Evolutionary conservation across 2,329 filamentous ascomycete species (phyloP).

Genomic region (Arthrocladium fulminans): DNA sequence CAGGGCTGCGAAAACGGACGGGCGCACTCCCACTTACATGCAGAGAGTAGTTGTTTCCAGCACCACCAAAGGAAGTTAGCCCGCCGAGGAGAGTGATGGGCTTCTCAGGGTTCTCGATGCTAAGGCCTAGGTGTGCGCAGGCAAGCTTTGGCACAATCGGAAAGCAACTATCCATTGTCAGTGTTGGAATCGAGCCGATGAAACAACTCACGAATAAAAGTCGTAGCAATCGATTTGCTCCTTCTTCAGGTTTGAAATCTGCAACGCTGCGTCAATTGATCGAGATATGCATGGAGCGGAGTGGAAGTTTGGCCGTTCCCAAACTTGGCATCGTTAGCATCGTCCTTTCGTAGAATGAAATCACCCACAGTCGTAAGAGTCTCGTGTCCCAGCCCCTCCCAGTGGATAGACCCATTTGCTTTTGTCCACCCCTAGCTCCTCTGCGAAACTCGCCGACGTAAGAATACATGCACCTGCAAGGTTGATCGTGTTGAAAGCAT

Average conservation of each 20-base stretch:
- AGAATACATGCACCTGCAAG: conserved; percentile 53
- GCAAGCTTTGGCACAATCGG: conserved; percentile 62
- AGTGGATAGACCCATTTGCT: conserved; percentile 56
- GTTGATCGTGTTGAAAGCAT: conserved; percentile 62
- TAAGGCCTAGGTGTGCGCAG: conserved; percentile 49
- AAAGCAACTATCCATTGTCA: conserved; percentile 46
- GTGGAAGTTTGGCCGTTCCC: conserved; percentile 52
- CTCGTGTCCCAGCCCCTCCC: conserved; percentile 54
- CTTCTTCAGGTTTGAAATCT: conserved; percentile 38
- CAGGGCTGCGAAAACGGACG: background rate
- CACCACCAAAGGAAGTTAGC: conserved; percentile 59
- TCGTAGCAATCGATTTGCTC: conserved; percentile 53
- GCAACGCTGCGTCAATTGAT: conserved; percentile 48
- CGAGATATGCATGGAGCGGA: conserved; percentile 50
- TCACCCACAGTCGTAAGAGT: conserved; percentile 46
- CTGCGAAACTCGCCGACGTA: conserved; percentile 49
- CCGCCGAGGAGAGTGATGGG: conserved; percentile 56
- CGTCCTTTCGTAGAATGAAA: conserved; percentile 7
- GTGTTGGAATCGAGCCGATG: background rate
- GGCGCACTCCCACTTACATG: conserved; percentile 39
- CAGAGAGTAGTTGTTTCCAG: conserved; percentile 64
- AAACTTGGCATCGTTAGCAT: conserved; percentile 39
- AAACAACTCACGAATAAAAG: conserved; percentile 49
- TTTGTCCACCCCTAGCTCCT: conserved; percentile 45
- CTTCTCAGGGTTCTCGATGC: conserved; percentile 38